phyloP scores from a whole-genome alignment of 257 asterid species.

The Solanum etuberosum region DNA sequence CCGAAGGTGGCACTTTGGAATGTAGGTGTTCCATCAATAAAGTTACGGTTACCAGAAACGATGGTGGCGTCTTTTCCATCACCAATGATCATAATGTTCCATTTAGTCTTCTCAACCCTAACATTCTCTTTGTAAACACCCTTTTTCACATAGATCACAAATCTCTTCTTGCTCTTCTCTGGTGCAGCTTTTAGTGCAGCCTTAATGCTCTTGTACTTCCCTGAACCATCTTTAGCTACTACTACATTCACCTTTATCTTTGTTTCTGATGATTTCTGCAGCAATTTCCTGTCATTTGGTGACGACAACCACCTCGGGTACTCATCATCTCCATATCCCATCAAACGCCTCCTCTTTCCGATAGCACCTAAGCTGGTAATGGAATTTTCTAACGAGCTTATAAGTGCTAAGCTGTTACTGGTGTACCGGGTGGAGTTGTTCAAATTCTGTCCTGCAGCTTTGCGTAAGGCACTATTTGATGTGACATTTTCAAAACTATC shows the following conservation, averaged over 20 bases:
- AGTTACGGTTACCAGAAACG: constrained; percentile 27
- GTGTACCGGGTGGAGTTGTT: constrained; percentile 47
- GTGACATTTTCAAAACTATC: constrained; percentile 29
- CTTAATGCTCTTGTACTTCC: constrained; percentile 24
- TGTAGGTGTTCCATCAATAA: constrained; percentile 40
- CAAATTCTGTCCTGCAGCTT: constrained; percentile 3
- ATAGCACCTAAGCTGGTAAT: constrained; percentile 17
- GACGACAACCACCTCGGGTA: constrained; percentile 45
- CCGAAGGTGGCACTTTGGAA: constrained; percentile 40
- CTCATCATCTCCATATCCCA: constrained; percentile 17
- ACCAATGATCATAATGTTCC: constrained; percentile 46
- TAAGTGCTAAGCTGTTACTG: constrained; percentile 62
- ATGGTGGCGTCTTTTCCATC: constrained; percentile 33
- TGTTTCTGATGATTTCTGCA: background rate
- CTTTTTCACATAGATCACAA: constrained; percentile 31
- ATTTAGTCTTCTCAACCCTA: constrained; percentile 26
- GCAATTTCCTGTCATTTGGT: constrained; percentile 30
- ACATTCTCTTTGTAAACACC: constrained; percentile 38
- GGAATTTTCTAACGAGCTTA: constrained; percentile 30
- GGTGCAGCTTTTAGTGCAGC: constrained; percentile 40
- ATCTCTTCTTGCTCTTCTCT: constrained; percentile 21
- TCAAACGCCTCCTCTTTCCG: constrained; percentile 38
- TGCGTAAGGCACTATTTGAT: background rate
- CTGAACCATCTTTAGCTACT: constrained; percentile 40
- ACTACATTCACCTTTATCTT: constrained; percentile 28